Base-by-base conservation (phyloP, 192 early-diverging fungal species). In the Allomyces javanicus region DNA sequence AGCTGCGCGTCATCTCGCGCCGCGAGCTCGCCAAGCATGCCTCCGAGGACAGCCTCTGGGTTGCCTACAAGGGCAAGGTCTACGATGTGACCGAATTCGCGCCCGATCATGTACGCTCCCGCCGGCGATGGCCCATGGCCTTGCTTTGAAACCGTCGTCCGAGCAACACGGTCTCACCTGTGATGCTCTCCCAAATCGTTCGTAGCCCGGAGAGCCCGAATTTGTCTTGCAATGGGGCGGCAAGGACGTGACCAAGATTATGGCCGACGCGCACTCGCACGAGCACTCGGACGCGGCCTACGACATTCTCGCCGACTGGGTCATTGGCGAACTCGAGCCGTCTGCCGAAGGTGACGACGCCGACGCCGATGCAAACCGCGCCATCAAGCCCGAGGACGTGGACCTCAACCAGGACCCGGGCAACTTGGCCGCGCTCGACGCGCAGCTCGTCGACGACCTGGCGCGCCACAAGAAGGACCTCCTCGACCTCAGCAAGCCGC, bases 161-260 rank as follows among this genome's bases (percentile, higher is more conserved):
- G 33, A 9, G 33, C 33, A 40, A 40, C 33, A 40, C 7, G 33
- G 33, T 40, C 33, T 40, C 2, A 40, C 33, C 7, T 0, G 26
- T 27, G 33, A 7, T 9, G 33, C 33, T 40, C 33, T n/a, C 33
- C 3, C 2, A 40, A 40, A 40, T 7, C 7, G 3, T 9, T 9
- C 33, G 33, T 93, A 97, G 71, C 95, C 95, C 0, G 95, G 95
- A 45, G 95, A 93, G 12, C 86, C 85, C 25, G 93, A 97, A 25
- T 75, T 87, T 33, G 78, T 97, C 26, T 74, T 91, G 71, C 84
- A 93, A 71, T 87, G 89, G 73, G 93, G 80, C 55, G 95, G 95
- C 33, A 76, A 84, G 58, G 90, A 95, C 75, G 83, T 91, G 21
- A 84, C 87, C 0, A 74, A 73, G 26, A 80, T 85, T 26, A 87